These are phyloP conservation scores for Flaveria linearis DNA, from an alignment of 129 eudicot species.

Conservation along the genomic window DNA sequence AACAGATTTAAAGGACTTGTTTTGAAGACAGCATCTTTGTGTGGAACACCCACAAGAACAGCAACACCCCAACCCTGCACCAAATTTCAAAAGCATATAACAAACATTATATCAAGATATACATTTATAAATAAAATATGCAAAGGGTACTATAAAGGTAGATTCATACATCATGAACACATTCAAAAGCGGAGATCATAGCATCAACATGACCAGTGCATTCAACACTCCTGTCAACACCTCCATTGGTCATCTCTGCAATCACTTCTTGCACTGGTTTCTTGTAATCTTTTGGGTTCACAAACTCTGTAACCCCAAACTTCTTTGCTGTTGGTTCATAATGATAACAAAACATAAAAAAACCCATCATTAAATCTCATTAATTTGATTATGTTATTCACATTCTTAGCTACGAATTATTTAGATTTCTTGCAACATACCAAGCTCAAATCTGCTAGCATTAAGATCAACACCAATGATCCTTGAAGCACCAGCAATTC, in stretches of 20 bases:
- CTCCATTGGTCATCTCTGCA: constrained; percentile 84
- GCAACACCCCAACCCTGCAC: constrained; percentile 90
- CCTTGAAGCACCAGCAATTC: constrained; percentile 74
- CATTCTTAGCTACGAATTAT: neutral
- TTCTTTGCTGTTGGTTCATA: constrained; percentile 58
- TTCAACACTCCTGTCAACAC: constrained; percentile 77
- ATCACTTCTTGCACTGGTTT: constrained; percentile 89
- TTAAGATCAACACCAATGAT: constrained; percentile 73
- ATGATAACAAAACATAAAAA: neutral
- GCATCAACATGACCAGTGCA: constrained; percentile 74
- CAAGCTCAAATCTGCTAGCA: constrained; percentile 53
- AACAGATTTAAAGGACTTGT: constrained; percentile 64
- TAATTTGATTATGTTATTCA: neutral
- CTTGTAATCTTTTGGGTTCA: constrained; percentile 67
- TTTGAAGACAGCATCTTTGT: constrained; percentile 74
- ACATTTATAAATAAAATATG: too few species aligned
- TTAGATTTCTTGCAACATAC: constrained; percentile 32
- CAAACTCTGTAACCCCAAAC: constrained; percentile 80
- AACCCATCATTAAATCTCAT: neutral
- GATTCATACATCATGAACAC: constrained; percentile 76
- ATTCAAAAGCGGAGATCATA: constrained; percentile 86
- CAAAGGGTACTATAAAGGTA: neutral
- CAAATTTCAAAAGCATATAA: neutral
- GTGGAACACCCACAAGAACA: constrained; percentile 87
- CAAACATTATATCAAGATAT: neutral